Conservation (phyloP, 495 filamentous ascomycete genomes). For the Xylaria sp. region DNA sequence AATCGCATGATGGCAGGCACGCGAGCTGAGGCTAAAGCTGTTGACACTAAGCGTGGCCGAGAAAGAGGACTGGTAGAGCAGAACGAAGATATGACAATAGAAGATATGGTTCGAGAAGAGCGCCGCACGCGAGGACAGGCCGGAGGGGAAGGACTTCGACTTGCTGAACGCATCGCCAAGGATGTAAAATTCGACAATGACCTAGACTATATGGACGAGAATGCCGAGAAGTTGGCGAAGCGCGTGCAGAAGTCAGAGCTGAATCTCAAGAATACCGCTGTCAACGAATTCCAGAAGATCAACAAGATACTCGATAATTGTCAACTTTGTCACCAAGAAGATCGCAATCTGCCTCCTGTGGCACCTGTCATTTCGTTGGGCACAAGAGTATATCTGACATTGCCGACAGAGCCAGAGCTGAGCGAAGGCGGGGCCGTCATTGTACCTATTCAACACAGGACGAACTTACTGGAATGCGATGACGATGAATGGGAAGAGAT, state of each 20-base stretch:
- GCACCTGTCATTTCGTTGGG: slow-evolving; percentile 90
- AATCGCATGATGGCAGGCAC: slow-evolving; percentile 84
- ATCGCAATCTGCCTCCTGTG: slow-evolving; percentile 79
- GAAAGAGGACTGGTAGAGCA: slow-evolving; percentile 83
- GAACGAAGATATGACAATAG: slow-evolving; percentile 94
- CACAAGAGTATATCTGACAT: slow-evolving; percentile 84
- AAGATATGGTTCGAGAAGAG: slow-evolving; percentile 95
- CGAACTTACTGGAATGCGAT: slow-evolving; percentile 93
- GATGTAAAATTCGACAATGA: slow-evolving; percentile 93
- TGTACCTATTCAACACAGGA: slow-evolving; percentile 85
- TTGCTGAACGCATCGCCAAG: slow-evolving; percentile 91
- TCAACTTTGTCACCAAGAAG: slow-evolving; percentile 91
- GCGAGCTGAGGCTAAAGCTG: slow-evolving; percentile 75
- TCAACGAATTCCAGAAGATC: slow-evolving; percentile 89
- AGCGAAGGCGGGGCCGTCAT: slow-evolving; percentile 84
- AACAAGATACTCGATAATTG: slow-evolving; percentile 87
- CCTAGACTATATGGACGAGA: slow-evolving; percentile 97
- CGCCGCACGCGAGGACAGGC: slow-evolving; percentile 77
- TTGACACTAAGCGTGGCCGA: slow-evolving; percentile 77
- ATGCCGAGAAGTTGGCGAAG: slow-evolving; percentile 88
- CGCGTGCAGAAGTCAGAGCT: slow-evolving; percentile 87
- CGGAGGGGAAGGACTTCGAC: slow-evolving; percentile 79
- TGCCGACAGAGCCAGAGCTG: slow-evolving; percentile 90
- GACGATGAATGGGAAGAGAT: slow-evolving; percentile 99
- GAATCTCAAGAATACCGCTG: slow-evolving; percentile 86